Percentiles rank a stretch among this genome's conserved stretches.
These are phyloP conservation scores for Rhododendron ovatum DNA, from an alignment of 148 eudicot species.

Conservation along the genomic window DNA sequence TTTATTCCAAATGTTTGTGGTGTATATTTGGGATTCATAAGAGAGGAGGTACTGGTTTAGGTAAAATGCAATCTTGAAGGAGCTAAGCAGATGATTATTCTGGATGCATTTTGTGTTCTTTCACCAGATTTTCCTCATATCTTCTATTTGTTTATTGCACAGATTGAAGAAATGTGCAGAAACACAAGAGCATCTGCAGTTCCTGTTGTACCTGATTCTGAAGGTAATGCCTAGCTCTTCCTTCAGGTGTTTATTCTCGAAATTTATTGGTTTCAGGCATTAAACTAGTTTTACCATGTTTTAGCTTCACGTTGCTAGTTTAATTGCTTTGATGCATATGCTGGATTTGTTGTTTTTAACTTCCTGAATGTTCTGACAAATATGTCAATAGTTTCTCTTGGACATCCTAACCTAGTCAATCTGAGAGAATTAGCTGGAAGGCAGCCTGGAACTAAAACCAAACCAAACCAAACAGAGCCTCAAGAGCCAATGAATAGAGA, in stretches of 20 bases:
- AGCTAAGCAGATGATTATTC: background rate
- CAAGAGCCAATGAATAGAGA: background rate
- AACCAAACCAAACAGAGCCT: background rate
- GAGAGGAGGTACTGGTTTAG: background rate
- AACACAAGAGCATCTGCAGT: slow-evolving; percentile 57
- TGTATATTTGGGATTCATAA: background rate
- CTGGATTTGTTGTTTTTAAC: background rate
- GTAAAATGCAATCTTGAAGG: background rate
- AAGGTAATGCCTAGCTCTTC: slow-evolving; percentile 44
- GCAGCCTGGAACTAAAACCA: background rate
- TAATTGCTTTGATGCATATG: background rate
- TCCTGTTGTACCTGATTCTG: slow-evolving; percentile 86
- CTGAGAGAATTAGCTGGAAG: background rate
- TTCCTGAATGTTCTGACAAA: background rate
- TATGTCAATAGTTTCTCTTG: background rate
- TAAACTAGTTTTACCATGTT: background rate
- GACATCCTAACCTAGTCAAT: background rate
- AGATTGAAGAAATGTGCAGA: slow-evolving; percentile 89
- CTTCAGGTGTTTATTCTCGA: background rate
- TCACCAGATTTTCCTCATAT: background rate
- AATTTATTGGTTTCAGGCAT: background rate
- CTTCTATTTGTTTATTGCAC: slow-evolving; percentile 15
- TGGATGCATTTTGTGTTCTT: background rate
- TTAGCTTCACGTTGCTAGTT: slow-evolving; percentile 3
- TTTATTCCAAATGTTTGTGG: background rate